Evolutionary conservation across 2,329 filamentous ascomycete genomes (phyloP), one percentile per base, ranked within the genome.

Genomic region (Fusarium protoensiforme): DNA sequence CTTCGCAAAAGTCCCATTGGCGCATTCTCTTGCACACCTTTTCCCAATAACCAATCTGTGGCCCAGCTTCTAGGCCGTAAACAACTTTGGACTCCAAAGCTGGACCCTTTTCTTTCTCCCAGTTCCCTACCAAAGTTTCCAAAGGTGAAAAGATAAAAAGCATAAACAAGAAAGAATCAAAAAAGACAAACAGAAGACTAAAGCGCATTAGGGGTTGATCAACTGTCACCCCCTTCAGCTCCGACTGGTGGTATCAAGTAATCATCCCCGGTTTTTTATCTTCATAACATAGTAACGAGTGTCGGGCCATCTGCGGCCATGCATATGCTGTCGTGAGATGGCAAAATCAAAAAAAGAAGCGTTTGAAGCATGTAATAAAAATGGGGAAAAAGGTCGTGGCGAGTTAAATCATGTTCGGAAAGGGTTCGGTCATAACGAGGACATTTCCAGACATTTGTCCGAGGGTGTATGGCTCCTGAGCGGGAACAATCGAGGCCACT

Each of bases 391-490:
- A 43, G 39, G 56, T 72, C 67, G 72, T 74, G 24, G 51, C 65
- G 67, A 48, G 71, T 78, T 78, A 78, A 67, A 78, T 78, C 76
- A 78, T 78, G 69, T 78, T 78, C 61, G 77, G 71, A 61, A 77
- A 79, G 10, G 78, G 74, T 58, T 77, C 78, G 56, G 69, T 74
- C 29, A 72, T 67, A 24, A 71, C 65, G 57, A 79, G 62, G 64
- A 79, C 68, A 39, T 77, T 72, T 62, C 70, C 65, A 43, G 78
- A 74, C 31, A 78, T 73, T 67, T 71, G 66, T 48, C 71, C 68
- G 53, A 78, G 65, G 9, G 77, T 68, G 16, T 72, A 68, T 38
- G 72, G 66, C 33, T 68, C 57, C 39, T 74, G 76, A 36, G 67
- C 61, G 60, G 69, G 65, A 38, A 77, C 64, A 51, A 72, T 64